These are phyloP conservation scores for Fusarium equiseti DNA, from an alignment of 2,329 filamentous ascomycete species.

Conservation along the genomic window DNA sequence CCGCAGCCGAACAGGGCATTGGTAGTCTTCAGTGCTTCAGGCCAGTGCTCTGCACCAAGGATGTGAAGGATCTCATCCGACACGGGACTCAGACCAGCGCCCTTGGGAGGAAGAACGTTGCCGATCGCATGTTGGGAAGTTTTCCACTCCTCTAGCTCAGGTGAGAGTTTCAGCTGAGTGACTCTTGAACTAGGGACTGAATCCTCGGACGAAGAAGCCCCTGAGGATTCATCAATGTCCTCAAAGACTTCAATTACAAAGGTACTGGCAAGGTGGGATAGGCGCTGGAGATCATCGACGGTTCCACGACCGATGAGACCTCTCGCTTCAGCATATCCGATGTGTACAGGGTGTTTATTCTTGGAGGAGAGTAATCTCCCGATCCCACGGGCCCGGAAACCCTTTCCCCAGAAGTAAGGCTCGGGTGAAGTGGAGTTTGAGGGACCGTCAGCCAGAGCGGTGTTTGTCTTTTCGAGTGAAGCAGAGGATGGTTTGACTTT, in stretches of 20 bases:
- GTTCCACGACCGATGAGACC: slow-evolving; percentile 33
- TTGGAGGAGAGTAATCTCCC: slow-evolving; percentile 24
- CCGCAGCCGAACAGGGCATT: slow-evolving; percentile 43
- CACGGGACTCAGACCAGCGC: slow-evolving; percentile 32
- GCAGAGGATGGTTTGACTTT: slow-evolving; percentile 26
- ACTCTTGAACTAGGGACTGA: slow-evolving; percentile 16
- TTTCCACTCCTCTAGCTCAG: slow-evolving; percentile 42
- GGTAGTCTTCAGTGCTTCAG: slow-evolving; percentile 41
- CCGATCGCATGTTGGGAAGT: slow-evolving; percentile 34
- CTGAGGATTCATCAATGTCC: slow-evolving; percentile 32
- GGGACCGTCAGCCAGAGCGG: not conserved
- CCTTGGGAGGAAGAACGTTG: slow-evolving; percentile 40
- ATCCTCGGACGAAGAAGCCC: slow-evolving; percentile 14
- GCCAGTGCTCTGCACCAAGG: slow-evolving; percentile 38
- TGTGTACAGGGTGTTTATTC: slow-evolving; percentile 19
- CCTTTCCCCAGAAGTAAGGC: slow-evolving; percentile 42
- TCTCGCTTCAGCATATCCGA: slow-evolving; percentile 41
- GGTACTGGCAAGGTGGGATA: slow-evolving; percentile 33
- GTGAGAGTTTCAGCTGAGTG: slow-evolving; percentile 34
- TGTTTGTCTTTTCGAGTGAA: not conserved
- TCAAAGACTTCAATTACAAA: slow-evolving; percentile 38
- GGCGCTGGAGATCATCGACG: slow-evolving; percentile 25
- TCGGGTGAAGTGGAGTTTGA: not conserved
- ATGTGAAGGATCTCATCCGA: slow-evolving; percentile 27
- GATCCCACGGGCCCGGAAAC: slow-evolving; percentile 29